These are phyloP conservation scores for Solanum pinnatisectum DNA, from an alignment of 257 asterid species.

Conservation along the genomic window DNA sequence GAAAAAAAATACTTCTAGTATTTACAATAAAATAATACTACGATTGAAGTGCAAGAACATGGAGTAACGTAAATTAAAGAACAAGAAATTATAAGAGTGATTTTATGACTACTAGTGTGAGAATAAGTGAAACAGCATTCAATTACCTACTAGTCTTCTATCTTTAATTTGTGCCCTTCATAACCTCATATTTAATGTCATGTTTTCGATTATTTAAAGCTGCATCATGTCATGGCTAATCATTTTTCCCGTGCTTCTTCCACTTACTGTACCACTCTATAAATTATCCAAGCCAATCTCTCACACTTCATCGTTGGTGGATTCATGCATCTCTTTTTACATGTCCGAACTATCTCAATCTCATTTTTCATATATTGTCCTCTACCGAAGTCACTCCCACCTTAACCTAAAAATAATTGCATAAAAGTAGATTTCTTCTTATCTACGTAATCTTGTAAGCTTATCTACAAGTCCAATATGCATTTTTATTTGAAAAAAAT, in stretches of 20 bases:
- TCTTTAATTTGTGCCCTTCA: neutral
- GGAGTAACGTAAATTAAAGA: neutral
- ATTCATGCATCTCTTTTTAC: neutral
- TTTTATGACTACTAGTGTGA: neutral
- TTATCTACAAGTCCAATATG: neutral
- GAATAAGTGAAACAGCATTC: neutral
- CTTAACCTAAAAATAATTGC: neutral
- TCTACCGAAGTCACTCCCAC: neutral
- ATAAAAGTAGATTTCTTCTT: no score
- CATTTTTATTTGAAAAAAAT: no score
- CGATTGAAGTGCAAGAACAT: neutral
- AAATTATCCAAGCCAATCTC: neutral
- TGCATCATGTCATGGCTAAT: neutral
- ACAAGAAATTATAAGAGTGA: neutral
- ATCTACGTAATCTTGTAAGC: neutral
- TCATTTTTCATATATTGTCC: neutral
- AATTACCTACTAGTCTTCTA: neutral
- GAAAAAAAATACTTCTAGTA: neutral
- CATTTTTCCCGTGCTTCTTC: neutral
- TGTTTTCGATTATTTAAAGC: neutral
- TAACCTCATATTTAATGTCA: neutral
- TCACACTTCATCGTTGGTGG: neutral
- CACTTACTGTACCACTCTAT: neutral
- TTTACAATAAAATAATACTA: neutral
- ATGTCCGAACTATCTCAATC: neutral